Conservation (phyloP, 2,329 filamentous ascomycete species). For the Neoascochyta sp. region DNA sequence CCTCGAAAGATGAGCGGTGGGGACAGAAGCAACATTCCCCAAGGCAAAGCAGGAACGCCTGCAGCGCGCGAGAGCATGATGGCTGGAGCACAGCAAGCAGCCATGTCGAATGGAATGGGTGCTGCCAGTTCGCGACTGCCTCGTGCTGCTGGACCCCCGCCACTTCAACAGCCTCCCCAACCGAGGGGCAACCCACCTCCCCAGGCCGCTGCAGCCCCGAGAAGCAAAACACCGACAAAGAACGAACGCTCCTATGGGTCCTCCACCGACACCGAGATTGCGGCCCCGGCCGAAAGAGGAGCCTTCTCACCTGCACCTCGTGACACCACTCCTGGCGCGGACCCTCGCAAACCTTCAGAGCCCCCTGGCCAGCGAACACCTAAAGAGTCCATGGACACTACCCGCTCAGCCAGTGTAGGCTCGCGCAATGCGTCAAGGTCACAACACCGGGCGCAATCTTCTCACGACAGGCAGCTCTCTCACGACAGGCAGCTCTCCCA, state of each 20-base stretch:
- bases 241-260: conserved; percentile 46
- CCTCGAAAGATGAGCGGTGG: conserved; percentile 48
- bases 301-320: conserved; percentile 47
- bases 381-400: conserved; percentile 37
- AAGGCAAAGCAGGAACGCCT: conserved; percentile 31
- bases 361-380: conserved; percentile 24
- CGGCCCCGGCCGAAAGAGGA: conserved; percentile 46
- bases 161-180: conserved; percentile 60
- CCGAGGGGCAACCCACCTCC: conserved; percentile 46
- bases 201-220: conserved; percentile 17
- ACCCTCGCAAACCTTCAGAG: conserved; percentile 31
- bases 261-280: conserved; percentile 39
- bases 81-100: conserved; percentile 31
- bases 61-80: conserved; percentile 46
- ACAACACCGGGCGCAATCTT: conserved; percentile 55
- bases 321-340: conserved; percentile 27
- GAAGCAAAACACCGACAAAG: conserved; percentile 52
- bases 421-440: conserved; percentile 39
- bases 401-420: conserved; percentile 30
- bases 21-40: conserved; percentile 43
- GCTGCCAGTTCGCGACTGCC: conserved; percentile 56
- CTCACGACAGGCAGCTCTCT: conserved; percentile 63
- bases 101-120: conserved; percentile 24
- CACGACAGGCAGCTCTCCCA: conserved; percentile 66
- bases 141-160: conserved; percentile 59